Evolutionary conservation across 106 monocot species (phyloP), one percentile per base, ranked within the genome.

Genomic region (Platanthera zijinensis): DNA sequence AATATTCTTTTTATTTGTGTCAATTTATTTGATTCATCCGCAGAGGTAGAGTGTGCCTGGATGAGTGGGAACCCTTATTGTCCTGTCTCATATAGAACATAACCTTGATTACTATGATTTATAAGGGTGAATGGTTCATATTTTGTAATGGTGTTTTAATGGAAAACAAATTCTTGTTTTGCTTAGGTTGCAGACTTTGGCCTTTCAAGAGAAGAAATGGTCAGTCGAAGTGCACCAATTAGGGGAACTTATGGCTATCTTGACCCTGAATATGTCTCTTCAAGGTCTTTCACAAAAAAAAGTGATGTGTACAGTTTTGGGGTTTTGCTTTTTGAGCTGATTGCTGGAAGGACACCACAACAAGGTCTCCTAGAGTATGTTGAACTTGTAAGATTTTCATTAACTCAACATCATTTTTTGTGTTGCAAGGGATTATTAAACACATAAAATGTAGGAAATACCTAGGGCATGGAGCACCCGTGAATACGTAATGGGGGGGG

Each of bases 221-320:
- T 89, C 50, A 84, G 75, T 68, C 83, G 46, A 5, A 79, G 84
- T 49, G 87, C 80, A 64, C 80, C 94, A 28, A 79, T 99, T 22
- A 79, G 86, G 57, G 97, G 97, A 82, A 99, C 97, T 54, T 94
- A 78, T 76, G 97, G 97, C 14, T 99, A 99, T 87, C 84, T 99
- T 66, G 97, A 99, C 81, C 94, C 97, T 14, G 94, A 99, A 75
- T 99, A 99, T 76, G 74, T 99, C 46, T 92, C 93, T 28, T 86
- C 94, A 59, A 84, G 88, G 70, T 85, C 82, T 6, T 94, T 94
- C 79, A 99, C 91, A 3, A 94, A 94, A 82, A 92, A 99, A 80
- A 99, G 94, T 80, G 97, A 99, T 74, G 94, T 99, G 10, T 99
- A 99, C 70, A 94, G 97, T 81, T 99, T 83, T 77, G 97, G 97